A percentile compares a stretch with the other conserved stretches of the same genome.
Evolutionary conservation across 768 basidiomycete genomes (phyloP).

Genomic region (Suillus sp.): DNA sequence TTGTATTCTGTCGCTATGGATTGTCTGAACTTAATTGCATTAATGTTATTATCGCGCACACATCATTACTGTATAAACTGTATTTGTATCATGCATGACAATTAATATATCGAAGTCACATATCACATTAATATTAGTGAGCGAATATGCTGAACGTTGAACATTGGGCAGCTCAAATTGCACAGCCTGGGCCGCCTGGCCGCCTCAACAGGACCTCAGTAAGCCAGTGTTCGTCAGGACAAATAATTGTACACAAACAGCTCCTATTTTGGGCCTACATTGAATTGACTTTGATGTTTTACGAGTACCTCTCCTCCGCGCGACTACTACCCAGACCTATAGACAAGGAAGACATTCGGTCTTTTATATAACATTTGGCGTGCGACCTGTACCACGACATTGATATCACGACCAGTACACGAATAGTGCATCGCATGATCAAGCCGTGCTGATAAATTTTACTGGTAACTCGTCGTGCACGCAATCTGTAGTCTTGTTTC

Average conservation of each 20-base stretch:
- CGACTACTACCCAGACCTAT: background rate
- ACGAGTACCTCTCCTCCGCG: background rate
- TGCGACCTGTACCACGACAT: background rate
- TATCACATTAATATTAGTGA: no score
- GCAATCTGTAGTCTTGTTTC: background rate
- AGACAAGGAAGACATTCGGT: background rate
- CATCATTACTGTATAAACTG: background rate
- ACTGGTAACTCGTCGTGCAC: background rate
- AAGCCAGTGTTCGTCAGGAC: background rate
- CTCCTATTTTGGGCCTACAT: constrained; percentile 2
- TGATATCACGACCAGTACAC: background rate
- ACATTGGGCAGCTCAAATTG: background rate
- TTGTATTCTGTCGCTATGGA: background rate
- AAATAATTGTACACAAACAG: background rate
- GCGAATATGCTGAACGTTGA: no score
- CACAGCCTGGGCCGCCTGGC: no score
- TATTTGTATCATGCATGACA: background rate
- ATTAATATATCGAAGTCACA: no score
- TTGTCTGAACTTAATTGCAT: background rate
- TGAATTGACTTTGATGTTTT: background rate
- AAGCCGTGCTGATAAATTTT: background rate
- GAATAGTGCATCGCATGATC: background rate
- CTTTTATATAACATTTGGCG: background rate
- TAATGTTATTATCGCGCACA: background rate
- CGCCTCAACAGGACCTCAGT: no score